Conservation (phyloP, 176 grass and related monocot species). For the Phragmites australis region DNA sequence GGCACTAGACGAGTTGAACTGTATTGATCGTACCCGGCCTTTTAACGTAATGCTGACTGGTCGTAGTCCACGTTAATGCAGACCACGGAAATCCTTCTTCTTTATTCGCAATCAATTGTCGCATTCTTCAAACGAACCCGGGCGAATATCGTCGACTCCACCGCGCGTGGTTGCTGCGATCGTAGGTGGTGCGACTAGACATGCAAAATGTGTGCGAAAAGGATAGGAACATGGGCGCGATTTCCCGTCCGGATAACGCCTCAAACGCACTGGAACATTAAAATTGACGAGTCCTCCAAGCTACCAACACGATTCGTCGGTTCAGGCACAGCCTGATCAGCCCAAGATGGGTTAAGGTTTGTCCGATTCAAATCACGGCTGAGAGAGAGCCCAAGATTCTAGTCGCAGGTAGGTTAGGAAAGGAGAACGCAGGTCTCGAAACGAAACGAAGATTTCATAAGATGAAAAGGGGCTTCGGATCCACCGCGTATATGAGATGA, state of each 20-base stretch:
- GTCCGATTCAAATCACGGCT: no score
- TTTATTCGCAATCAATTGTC: not conserved
- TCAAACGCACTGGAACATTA: not conserved
- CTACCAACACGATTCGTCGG: not conserved
- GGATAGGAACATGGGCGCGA: not conserved
- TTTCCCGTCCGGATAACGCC: conserved; percentile 10
- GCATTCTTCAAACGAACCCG: not conserved
- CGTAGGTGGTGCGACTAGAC: not conserved
- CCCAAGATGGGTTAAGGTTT: no score
- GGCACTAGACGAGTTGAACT: no score
- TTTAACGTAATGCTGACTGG: not conserved
- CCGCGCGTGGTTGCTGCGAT: not conserved
- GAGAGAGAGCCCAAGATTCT: no score
- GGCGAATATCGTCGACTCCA: not conserved
- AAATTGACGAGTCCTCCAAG: not conserved
- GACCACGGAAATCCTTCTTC: not conserved
- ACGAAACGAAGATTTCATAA: not conserved
- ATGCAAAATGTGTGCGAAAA: conserved; percentile 32
- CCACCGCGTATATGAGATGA: not conserved
- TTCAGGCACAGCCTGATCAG: not conserved
- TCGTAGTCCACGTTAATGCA: not conserved
- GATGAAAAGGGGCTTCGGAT: not conserved
- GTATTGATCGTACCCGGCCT: no score
- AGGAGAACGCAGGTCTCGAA: not conserved
- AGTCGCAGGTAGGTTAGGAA: not conserved